These are phyloP conservation scores for Pseudocercospora cruenta DNA, from an alignment of 2,329 filamentous ascomycete genomes.

Conservation along the genomic window DNA sequence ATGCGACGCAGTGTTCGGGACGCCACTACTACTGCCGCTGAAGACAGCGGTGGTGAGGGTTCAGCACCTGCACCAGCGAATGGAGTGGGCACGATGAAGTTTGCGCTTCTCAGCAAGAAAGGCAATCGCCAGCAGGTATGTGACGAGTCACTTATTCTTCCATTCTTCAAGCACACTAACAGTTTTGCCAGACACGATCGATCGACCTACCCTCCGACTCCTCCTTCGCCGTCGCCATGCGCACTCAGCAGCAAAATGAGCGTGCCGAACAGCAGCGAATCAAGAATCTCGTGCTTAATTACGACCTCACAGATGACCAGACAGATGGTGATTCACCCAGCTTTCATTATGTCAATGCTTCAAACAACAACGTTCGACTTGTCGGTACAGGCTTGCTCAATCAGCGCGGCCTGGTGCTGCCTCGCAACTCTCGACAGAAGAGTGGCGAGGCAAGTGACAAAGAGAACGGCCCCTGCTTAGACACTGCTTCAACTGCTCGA, in stretches of 20 bases:
- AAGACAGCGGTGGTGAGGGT: constrained; percentile 46
- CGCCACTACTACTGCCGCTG: constrained; percentile 40
- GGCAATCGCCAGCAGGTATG: constrained; percentile 90
- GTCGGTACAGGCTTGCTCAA: constrained; percentile 42
- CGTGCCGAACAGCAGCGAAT: constrained; percentile 97
- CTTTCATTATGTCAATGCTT: constrained; percentile 43
- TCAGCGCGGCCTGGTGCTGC: constrained; percentile 41
- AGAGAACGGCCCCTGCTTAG: constrained; percentile 16
- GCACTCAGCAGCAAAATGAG: constrained; percentile 90
- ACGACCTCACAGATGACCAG: constrained; percentile 79
- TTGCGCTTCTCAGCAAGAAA: constrained; percentile 91
- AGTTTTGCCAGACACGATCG: constrained; percentile 70
- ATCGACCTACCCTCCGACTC: constrained; percentile 91
- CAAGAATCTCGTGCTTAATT: constrained; percentile 96
- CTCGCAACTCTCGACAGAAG: constrained; percentile 38
- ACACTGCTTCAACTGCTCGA: constrained; percentile 13
- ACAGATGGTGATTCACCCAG: constrained; percentile 70
- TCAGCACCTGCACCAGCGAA: constrained; percentile 40
- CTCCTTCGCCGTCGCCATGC: constrained; percentile 94
- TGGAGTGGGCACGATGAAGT: constrained; percentile 77
- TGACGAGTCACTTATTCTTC: constrained; percentile 8
- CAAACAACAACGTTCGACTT: constrained; percentile 53
- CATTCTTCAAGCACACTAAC: background rate
- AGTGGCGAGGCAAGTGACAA: constrained; percentile 26
- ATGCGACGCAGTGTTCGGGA: constrained; percentile 73